phyloP scores from a whole-genome alignment of 2,329 filamentous ascomycete genomes.

The Monosporascus ibericus region DNA sequence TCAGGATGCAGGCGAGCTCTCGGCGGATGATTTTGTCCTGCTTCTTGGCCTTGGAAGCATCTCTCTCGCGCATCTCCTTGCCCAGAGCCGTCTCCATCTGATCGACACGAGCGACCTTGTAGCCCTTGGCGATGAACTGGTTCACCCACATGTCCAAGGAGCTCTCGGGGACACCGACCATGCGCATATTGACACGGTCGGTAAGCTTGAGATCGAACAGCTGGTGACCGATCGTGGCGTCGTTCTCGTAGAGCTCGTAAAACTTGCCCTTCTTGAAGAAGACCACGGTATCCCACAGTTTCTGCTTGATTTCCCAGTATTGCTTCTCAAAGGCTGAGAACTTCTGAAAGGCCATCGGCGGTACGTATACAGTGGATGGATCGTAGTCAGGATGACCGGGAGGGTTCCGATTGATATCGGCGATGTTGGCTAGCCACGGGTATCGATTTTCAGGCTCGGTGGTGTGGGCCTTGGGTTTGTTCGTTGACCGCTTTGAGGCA shows the following conservation, averaged over 20 bases:
- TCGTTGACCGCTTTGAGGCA: constrained; percentile 26
- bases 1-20: constrained; percentile 86
- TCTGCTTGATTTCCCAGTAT: constrained; percentile 99
- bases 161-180: constrained; percentile 96
- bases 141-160: constrained; percentile 97
- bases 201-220: constrained; percentile 97
- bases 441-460: constrained; percentile 83
- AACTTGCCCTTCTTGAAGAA: constrained; percentile 99
- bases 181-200: constrained; percentile 97
- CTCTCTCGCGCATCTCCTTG: constrained; percentile 98
- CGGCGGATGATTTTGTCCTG: constrained; percentile 90
- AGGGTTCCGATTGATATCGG: constrained; percentile 77
- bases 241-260: constrained; percentile 96
- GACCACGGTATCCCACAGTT: constrained; percentile 94
- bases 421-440: constrained; percentile 79
- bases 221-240: constrained; percentile 93
- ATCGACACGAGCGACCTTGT: constrained; percentile 93
- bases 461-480: constrained; percentile 65
- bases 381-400: constrained; percentile 83
- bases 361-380: constrained; percentile 84
- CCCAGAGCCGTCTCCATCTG: constrained; percentile 93
- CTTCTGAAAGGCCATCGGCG: constrained; percentile 68
- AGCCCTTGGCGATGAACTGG: constrained; percentile 96
- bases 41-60: constrained; percentile 59
- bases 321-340: constrained; percentile 97